A percentile compares a stretch with the other conserved stretches of the same genome.
phyloP scores from a whole-genome alignment of 2,329 filamentous ascomycete genomes.

The Penicillium brevicompactum region DNA sequence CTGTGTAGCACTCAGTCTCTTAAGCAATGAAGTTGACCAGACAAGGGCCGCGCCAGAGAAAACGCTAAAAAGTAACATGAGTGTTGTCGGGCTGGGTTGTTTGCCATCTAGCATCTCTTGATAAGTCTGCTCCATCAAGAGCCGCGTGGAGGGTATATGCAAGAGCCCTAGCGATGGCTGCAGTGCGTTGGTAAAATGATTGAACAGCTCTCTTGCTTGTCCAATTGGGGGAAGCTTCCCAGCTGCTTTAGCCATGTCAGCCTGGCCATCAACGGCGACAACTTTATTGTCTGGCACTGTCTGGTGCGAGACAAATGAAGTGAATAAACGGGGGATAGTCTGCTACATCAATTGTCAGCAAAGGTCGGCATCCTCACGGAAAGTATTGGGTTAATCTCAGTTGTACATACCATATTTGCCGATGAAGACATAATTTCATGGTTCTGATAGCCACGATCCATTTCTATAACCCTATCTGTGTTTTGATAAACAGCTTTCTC shows the following conservation, averaged over 20 bases:
- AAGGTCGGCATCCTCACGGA: not conserved
- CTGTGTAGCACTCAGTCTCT: slow-evolving; percentile 15
- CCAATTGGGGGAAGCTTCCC: slow-evolving; percentile 17
- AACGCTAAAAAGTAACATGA: slow-evolving; percentile 19
- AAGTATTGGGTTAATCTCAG: not conserved
- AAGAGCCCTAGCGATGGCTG: slow-evolving; percentile 20
- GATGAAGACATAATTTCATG: not conserved
- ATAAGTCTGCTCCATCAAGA: slow-evolving; percentile 15
- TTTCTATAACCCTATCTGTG: not conserved
- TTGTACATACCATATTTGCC: not conserved
- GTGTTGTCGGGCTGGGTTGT: slow-evolving; percentile 8
- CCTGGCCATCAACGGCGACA: not conserved
- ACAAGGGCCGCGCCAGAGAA: slow-evolving; percentile 19
- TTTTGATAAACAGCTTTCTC: slow-evolving; percentile 11
- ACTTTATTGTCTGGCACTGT: not conserved
- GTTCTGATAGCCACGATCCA: not conserved
- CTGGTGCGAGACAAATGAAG: slow-evolving; percentile 14
- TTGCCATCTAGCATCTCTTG: slow-evolving; percentile 15
- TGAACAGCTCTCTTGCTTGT: slow-evolving; percentile 16
- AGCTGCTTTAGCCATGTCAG: slow-evolving; percentile 4
- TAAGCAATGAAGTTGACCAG: slow-evolving; percentile 16
- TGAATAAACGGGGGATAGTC: not conserved
- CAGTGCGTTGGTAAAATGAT: slow-evolving; percentile 13
- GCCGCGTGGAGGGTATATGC: slow-evolving; percentile 16
- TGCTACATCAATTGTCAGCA: not conserved